These are phyloP conservation scores for Cardamine chenopodiifolia DNA, from an alignment of 345 rosid species.

Conservation along the genomic window DNA sequence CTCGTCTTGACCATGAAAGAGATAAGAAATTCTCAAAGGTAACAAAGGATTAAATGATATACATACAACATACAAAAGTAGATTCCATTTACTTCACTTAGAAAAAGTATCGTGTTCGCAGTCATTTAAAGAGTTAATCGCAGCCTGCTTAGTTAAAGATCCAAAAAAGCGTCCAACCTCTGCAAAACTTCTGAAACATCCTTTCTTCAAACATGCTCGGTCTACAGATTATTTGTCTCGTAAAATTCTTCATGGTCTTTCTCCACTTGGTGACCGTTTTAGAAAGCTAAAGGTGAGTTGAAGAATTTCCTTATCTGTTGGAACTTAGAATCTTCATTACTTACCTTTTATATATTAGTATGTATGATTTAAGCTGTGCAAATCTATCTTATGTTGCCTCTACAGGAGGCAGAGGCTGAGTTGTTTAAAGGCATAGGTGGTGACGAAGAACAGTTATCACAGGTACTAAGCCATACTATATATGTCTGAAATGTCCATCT, in stretches of 20 bases:
- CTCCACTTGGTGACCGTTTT: constrained; percentile 82
- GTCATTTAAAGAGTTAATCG: constrained; percentile 85
- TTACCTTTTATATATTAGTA: not conserved
- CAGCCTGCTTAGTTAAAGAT: constrained; percentile 90
- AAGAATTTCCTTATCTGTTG: not conserved
- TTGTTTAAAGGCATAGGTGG: constrained; percentile 62
- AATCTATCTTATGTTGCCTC: constrained; percentile 3
- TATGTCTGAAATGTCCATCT: not conserved
- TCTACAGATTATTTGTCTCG: constrained; percentile 59
- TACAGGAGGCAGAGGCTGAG: constrained; percentile 30
- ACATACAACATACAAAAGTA: constrained; percentile 15
- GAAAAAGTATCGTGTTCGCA: constrained; percentile 32
- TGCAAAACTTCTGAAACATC: constrained; percentile 77
- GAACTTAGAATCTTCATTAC: constrained; percentile 1
- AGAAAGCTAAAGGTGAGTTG: constrained; percentile 63
- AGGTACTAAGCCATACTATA: constrained; percentile 45
- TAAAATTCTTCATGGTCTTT: constrained; percentile 61
- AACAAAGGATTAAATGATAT: constrained; percentile 17
- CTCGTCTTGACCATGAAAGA: constrained; percentile 88
- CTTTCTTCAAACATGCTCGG: constrained; percentile 78
- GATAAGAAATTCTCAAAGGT: constrained; percentile 85
- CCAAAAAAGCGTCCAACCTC: constrained; percentile 87
- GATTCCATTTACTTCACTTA: constrained; percentile 28
- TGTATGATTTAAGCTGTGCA: no score
- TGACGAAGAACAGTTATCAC: constrained; percentile 78